A percentile compares a stretch with the other conserved stretches of the same genome.
These are phyloP conservation scores for Phylloporus arenicola DNA, from an alignment of 768 basidiomycete species.

Conservation along the genomic window DNA sequence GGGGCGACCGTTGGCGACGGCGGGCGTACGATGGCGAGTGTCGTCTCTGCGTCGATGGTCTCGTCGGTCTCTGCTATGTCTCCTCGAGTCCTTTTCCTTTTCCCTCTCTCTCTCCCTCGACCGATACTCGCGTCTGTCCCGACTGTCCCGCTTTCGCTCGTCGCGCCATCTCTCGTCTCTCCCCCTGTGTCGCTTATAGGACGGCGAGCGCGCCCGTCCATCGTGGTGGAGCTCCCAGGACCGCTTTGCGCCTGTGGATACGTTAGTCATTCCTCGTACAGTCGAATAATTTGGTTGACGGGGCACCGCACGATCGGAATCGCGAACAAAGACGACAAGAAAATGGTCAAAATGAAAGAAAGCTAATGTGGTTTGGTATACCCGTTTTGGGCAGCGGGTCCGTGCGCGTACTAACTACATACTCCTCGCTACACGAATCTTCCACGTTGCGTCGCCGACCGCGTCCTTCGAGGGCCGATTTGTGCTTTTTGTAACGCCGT, in stretches of 20 bases:
- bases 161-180: constrained; percentile 65
- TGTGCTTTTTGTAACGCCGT: neutral
- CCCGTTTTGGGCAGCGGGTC: neutral
- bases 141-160: constrained; percentile 39
- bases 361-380: no score
- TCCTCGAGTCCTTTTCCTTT: constrained; percentile 26
- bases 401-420: neutral
- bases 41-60: constrained; percentile 30
- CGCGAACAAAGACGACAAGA: constrained; percentile 2
- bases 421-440: no score
- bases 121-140: constrained; percentile 32
- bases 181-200: constrained; percentile 47
- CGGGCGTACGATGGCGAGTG: constrained; percentile 23
- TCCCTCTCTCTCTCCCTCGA: constrained; percentile 31
- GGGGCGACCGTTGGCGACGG: constrained; percentile 20
- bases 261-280: constrained; percentile 63
- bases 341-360: neutral
- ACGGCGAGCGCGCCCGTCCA: constrained; percentile 15
- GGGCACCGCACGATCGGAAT: constrained; percentile 71
- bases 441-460: constrained; percentile 1
- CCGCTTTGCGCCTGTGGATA: constrained; percentile 80
- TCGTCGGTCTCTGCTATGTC: constrained; percentile 25
- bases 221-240: constrained; percentile 57
- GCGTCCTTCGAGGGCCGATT: constrained; percentile 7
- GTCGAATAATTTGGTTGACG: constrained; percentile 53